These are phyloP conservation scores for Penicillium polonicum DNA, from an alignment of 2,329 filamentous ascomycete genomes.

Conservation along the genomic window DNA sequence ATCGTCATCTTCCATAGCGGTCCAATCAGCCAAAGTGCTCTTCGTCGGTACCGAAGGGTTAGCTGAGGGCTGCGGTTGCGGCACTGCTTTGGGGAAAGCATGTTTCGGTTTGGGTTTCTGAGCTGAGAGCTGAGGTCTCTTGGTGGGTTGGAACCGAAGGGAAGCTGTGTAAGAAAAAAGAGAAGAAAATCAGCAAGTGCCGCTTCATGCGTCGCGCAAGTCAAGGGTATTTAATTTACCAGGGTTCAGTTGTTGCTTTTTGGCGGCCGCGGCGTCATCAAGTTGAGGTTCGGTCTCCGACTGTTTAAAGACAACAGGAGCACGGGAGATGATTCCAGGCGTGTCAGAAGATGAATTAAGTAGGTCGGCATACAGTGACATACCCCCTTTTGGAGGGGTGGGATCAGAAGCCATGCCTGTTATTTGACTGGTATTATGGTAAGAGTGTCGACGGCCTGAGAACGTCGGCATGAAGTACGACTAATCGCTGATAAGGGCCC, in stretches of 20 bases:
- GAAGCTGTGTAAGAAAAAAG: conserved; percentile 49
- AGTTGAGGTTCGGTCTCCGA: conserved; percentile 49
- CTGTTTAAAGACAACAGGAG: conserved; percentile 69
- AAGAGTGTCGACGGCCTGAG: background rate
- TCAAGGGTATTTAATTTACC: conserved; percentile 55
- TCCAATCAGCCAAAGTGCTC: conserved; percentile 77
- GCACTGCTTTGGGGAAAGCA: conserved; percentile 52
- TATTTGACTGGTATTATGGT: background rate
- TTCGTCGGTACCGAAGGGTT: conserved; percentile 50
- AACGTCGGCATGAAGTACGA: background rate
- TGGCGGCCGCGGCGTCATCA: conserved; percentile 55
- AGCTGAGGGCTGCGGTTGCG: conserved; percentile 29
- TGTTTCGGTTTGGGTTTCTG: conserved; percentile 64
- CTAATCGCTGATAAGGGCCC: too few relatives aligned
- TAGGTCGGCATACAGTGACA: conserved; percentile 83
- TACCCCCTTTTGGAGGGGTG: conserved; percentile 40
- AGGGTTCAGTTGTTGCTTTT: conserved; percentile 63
- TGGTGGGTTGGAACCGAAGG: conserved; percentile 83
- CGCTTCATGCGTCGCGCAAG: conserved; percentile 25
- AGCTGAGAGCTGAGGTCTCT: conserved; percentile 66
- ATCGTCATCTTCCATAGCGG: conserved; percentile 76
- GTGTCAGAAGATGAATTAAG: conserved; percentile 56
- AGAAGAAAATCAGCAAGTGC: conserved; percentile 16
- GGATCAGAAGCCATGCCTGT: conserved; percentile 33
- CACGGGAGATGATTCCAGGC: conserved; percentile 69